Evolutionary conservation across 2,329 filamentous ascomycete species (phyloP), one percentile per base, ranked within the genome.

Genomic region (Fusarium liriodendri): DNA sequence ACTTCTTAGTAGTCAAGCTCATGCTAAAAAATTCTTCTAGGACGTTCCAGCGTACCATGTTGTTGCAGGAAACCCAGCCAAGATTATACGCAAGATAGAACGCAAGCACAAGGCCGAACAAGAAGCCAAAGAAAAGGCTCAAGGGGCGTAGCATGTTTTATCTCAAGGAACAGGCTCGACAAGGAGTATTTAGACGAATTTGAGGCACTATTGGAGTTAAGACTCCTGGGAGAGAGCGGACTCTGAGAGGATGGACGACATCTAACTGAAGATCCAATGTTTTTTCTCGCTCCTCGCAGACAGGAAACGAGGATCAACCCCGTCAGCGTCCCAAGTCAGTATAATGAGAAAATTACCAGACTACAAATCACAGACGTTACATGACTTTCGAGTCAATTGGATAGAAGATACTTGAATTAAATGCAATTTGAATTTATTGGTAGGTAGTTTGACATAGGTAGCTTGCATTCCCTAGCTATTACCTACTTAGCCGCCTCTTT

Each of bases 41-140:
- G 76, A 78, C 13, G 81, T 83, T 3, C 77, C 80, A 33, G 65
- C 78, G 1, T 75, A 72, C 16, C 77, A 79, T 55, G 78, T 80
- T 22, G 78, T 76, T 6, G 78, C 77, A 3, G 78, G 78, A 10
- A 79, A 79, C 2, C 78, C 78, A 9, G 78, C 78, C 9, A 66
- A 38, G 6, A 64, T 76, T 32, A n/a, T 76, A 16, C 55, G 72
- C 4, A 77, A 77, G 47, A 64, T 77, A 5, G 68, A 77, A 40
- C 33, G 54, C 14, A 72, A 69, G 6, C 25, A 42, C 3, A 57
- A 66, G 6, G 54, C 42, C 1, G 60, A 73, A 16, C 61, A 70
- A 6, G 9, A 61, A 20, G 27, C 47, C 10, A 54, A 32, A 27
- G 10, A 54, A 20, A 32, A n/a, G 1, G 18, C 27, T 1, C 3